Base-by-base conservation (phyloP, 148 eudicot species). In the Rhododendron williamsianum region DNA sequence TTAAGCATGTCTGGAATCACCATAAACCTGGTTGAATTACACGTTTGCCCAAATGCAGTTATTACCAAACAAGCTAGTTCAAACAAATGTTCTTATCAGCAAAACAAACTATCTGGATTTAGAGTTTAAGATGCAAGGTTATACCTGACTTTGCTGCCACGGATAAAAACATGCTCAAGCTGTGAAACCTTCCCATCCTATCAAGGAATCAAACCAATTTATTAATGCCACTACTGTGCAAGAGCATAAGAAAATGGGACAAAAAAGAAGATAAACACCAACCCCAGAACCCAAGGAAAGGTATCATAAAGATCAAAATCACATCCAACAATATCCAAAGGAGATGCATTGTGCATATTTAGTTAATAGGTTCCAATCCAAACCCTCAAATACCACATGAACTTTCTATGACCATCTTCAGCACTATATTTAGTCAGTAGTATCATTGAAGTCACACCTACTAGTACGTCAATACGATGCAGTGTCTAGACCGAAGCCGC, bases 1-100 rank as follows among this genome's bases (percentile, higher is more conserved):
- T 95, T 95, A 87, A 97, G 93, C 99, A 97, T 97, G 84, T 97
- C 98, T 19, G 99, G 99, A 58, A 97, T 97, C 35, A 97, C 93
- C 94, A 97, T 95, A 83, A 97, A 97, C 95, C 99, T 97, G 90
- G 27, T 67, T 80, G 38, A 35, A 86, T 16, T 84, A 52, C 60
- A 86, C 45, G 25, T 54, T 46, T 54, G 78, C 43, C n/a, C 60
- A 38, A 60, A 81, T 65, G 81, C 23, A 10, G 18, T 11, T 48
- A 12, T 18, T 56, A 51, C 58, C 5, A 18, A 76, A 82, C 72
- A 27, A 71, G 54, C 16, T 9, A 79, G 4, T 45, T 25, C 63
- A 13, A 56, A 76, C 5, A 5, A 78, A 67, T 33, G 9, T 11
- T 4, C 52, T 67, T 63, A 36, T 27, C 16, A 36, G 80, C 33